Conservation (phyloP, 306 rosid species). For the Purshia tridentata region DNA sequence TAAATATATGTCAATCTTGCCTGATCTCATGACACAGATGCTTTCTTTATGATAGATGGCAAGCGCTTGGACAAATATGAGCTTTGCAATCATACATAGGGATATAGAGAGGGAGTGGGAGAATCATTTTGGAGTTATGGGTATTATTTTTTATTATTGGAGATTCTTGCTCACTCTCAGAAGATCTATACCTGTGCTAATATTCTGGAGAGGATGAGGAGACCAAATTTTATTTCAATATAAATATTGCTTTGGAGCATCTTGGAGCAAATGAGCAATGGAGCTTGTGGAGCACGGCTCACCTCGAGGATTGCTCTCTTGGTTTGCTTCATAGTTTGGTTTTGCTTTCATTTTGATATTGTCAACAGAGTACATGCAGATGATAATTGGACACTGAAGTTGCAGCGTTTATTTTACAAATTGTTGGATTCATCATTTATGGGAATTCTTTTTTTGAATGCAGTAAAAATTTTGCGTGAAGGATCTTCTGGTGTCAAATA, state of each 20-base stretch:
- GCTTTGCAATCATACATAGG: constrained; percentile 99
- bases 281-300: constrained; percentile 99
- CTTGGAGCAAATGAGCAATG: constrained; percentile 99
- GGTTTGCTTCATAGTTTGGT: constrained; percentile 99
- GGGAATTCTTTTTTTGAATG: constrained; percentile 39
- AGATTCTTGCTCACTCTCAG: constrained; percentile 96
- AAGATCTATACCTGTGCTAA: constrained; percentile 91
- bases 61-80: constrained; percentile 99
- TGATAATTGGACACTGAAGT: constrained; percentile 39
- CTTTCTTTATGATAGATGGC: constrained; percentile 99
- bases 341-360: constrained; percentile 55
- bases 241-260: constrained; percentile 94
- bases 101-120: constrained; percentile 99
- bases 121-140: constrained; percentile 96
- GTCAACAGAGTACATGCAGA: constrained; percentile 47
- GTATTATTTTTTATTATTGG: constrained; percentile 80
- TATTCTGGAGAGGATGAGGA: constrained; percentile 93
- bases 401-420: constrained; percentile 19
- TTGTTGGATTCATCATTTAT: constrained; percentile 25
- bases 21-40: constrained; percentile 88
- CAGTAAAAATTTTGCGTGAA: constrained; percentile 31
- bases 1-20: constrained; percentile 72
- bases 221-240: constrained; percentile 85
- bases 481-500: constrained; percentile 42
- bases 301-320: constrained; percentile 99